Percentiles rank a stretch among this genome's conserved stretches.
Evolutionary conservation across 257 asterid genomes (phyloP).

Genomic region (Capsicum pubescens): DNA sequence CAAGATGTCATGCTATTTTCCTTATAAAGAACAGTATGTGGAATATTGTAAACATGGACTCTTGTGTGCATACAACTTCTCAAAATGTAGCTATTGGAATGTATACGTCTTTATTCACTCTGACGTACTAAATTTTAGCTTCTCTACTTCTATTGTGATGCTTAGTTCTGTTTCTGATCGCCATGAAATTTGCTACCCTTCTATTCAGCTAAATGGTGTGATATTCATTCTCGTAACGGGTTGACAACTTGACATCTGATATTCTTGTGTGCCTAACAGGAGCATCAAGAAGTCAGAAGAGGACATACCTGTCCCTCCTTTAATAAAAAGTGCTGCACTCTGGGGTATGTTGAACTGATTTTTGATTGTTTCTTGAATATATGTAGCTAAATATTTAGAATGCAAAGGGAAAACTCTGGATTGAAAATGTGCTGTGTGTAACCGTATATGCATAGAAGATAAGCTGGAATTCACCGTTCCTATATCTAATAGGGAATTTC

Average conservation of each 20-base stretch:
- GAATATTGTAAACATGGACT: not conserved
- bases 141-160: not conserved
- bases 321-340: conserved; percentile 82
- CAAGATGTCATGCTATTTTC: conserved; percentile 11
- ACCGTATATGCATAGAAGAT: not conserved
- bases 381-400: not conserved
- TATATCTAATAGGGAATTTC: not conserved
- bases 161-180: not conserved
- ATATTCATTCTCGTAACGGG: not conserved
- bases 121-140: not conserved
- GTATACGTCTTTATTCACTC: not conserved
- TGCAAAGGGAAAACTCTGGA: not conserved
- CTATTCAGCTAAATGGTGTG: not conserved
- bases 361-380: not conserved
- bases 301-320: conserved; percentile 90
- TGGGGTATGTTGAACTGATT: conserved; percentile 69
- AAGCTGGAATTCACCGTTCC: not conserved
- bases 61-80: conserved; percentile 2
- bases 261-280: conserved; percentile 51
- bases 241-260: not conserved
- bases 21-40: not conserved
- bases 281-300: conserved; percentile 82
- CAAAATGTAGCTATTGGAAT: conserved; percentile 22
- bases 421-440: not conserved
- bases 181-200: not conserved